Conservation (phyloP, 202 grass and related monocot species). For the Schoenoplectus tabernaemontani region DNA sequence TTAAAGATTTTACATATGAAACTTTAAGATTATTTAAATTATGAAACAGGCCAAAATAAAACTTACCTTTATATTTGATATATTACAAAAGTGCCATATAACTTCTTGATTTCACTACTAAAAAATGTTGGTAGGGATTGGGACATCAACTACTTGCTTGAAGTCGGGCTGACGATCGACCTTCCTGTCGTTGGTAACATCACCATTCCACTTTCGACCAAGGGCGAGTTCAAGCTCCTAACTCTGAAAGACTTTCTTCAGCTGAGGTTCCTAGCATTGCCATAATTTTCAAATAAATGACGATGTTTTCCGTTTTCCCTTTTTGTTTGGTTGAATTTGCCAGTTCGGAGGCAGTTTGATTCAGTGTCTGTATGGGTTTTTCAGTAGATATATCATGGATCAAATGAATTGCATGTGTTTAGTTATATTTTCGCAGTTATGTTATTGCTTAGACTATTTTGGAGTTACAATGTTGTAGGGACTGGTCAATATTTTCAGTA, state of each 20-base stretch:
- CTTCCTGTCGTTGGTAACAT: constrained; percentile 50
- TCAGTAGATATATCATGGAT: neutral
- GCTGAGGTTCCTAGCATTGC: neutral
- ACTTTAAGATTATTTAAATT: too few relatives aligned
- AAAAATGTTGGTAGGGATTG: constrained; percentile 45
- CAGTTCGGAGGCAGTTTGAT: neutral
- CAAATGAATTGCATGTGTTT: neutral
- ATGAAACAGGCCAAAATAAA: too few relatives aligned
- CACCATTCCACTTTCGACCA: constrained; percentile 47
- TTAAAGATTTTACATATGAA: too few relatives aligned
- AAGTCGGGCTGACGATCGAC: constrained; percentile 43
- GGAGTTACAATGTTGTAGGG: neutral
- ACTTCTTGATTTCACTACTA: constrained; percentile 45
- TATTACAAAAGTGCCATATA: constrained; percentile 57
- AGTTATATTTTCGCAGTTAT: neutral
- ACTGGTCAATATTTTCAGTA: neutral
- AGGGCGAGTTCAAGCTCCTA: constrained; percentile 57
- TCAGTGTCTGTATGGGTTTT: neutral
- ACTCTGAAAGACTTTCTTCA: constrained; percentile 52
- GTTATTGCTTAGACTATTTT: neutral
- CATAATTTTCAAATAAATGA: neutral
- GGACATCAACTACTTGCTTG: constrained; percentile 62
- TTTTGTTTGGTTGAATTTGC: neutral
- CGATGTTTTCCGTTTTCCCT: neutral
- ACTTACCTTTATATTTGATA: too few relatives aligned